Evolutionary conservation across 1,284 basidiomycete genomes (phyloP), one percentile per base, ranked within the genome.

Genomic region (Fomitopsis schrenkii): DNA sequence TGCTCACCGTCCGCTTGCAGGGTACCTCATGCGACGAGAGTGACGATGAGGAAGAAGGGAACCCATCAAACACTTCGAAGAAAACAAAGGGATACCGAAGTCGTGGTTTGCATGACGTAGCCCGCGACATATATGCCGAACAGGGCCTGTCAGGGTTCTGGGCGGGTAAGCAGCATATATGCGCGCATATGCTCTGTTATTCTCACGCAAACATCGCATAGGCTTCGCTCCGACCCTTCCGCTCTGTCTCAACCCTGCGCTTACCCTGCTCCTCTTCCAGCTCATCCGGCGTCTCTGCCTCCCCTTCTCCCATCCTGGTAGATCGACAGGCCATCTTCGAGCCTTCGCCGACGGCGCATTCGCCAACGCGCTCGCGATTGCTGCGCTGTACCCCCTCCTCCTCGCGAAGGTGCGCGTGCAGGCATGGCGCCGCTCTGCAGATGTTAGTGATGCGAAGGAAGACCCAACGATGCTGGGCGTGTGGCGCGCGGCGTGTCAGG

Each of bases 321-420:
- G n/a, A 26, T 63, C 3, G 44, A 56, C 12, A 55, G 60, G 3
- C 74, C 80, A 8, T 1, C 63, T 69, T 7, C 76, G 81, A 62
- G 80, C 81, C 1, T 86, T 86, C 67, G 60, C 84, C 19, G 80
- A 80, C 9, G 83, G 76, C 1, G 83, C 83, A 2, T 67, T 81
- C n/a, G 78, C 82, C 0, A 84, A 81, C 50, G 62, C 64, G 15
- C 55, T 67, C 6, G 81, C 83, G 0, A 72, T 78, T 8, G 68
- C 74, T 1, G 62, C 84, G 2, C 70, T 86, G 8, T 86, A 85
- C 66, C 83, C 84, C 0, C 73, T 85, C 19, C 81, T 85, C 9
- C 77, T 85, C 15, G 81, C 83, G 5, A 85, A 86, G 72, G 84
- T 82, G 15, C 79, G 83, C 2, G 74, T 84, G 2, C 83, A 84